Evolutionary conservation across 106 monocot species (phyloP), one percentile per base, ranked within the genome.

Genomic region (Dendrobium huoshanense): DNA sequence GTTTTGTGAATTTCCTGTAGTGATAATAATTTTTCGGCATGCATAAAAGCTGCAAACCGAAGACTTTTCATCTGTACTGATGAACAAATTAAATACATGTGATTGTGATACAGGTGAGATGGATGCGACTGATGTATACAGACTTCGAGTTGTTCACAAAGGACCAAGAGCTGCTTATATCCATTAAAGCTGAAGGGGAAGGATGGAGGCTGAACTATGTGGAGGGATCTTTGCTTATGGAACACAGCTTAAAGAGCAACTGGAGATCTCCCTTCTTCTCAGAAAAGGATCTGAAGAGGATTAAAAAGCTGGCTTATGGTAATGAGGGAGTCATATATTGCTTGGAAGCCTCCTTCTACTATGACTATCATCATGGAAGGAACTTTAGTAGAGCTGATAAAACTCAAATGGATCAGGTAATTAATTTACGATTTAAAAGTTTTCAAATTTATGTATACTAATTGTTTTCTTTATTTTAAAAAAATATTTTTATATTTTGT

Each of bases 231-330:
- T 9, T 91, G 15, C 7, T 86, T 43, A 48, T 80, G 75, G 83
- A 80, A 6, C 44, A 78, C 1, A 59, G 67, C 37, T 45, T 82
- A 10, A 67, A 74, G 17, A 81, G 49, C 17, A 84, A 54, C 49
- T 88, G 90, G 90, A 77, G 85, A 31, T 86, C 90, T 2, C 77
- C 83, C 1, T 91, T 82, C 81, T 91, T 84, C 80, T 70, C 84
- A 0, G 29, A 20, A 8, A 5, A 18, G 18, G 85, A 84, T 24
- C 10, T 48, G 24, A 43, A 44, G 43, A 82, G 73, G 55, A 81
- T 88, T 17, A 58, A 54, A 4, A 25, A 10, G 15, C 80, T 86
- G 1, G 84, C 56, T 1, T 70, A 68, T 4, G 20, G 65, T 4
- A 41, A 51, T 19, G 67, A n/a, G 59, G 81, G 68, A 2, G 78